A percentile compares a stretch with the other conserved stretches of the same genome.
Evolutionary conservation across 768 basidiomycete species (phyloP).

Genomic region (Antrodiella citrinella): DNA sequence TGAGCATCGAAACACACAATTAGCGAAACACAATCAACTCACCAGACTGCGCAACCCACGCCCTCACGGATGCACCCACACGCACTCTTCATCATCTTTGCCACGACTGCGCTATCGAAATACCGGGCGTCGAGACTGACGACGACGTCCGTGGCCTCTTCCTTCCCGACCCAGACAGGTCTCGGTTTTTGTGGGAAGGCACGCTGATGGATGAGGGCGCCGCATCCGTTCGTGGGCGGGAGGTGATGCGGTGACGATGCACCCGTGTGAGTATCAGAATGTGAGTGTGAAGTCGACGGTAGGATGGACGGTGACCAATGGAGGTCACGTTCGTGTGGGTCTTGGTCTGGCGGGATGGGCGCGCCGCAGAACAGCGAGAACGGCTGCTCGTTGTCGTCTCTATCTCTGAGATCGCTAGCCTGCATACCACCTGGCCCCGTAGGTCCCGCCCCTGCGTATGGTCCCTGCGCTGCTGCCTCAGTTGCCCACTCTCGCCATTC

Average conservation of each 20-base stretch:
- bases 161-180: constrained; percentile 52
- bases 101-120: constrained; percentile 42
- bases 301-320: constrained; percentile 29
- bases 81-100: constrained; percentile 42
- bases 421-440: constrained; percentile 2
- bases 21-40: constrained; percentile 12
- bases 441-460: constrained; percentile 6
- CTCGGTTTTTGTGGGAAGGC: constrained; percentile 45
- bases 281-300: constrained; percentile 10
- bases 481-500: constrained; percentile 14
- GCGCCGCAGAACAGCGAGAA: constrained; percentile 36
- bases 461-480: neutral
- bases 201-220: constrained; percentile 47
- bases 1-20: neutral
- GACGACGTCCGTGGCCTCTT: constrained; percentile 43
- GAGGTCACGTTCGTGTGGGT: constrained; percentile 7
- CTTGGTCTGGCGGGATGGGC: constrained; percentile 1
- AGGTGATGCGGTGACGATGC: neutral
- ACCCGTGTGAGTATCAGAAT: constrained; percentile 9
- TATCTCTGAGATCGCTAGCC: constrained; percentile 3
- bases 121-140: constrained; percentile 49
- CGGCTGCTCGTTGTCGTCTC: constrained; percentile 20
- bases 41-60: constrained; percentile 58
- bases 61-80: constrained; percentile 66
- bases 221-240: constrained; percentile 54